Evolutionary conservation across 495 filamentous ascomycete genomes (phyloP).

Genomic region (Barbatosphaeria neglecta): DNA sequence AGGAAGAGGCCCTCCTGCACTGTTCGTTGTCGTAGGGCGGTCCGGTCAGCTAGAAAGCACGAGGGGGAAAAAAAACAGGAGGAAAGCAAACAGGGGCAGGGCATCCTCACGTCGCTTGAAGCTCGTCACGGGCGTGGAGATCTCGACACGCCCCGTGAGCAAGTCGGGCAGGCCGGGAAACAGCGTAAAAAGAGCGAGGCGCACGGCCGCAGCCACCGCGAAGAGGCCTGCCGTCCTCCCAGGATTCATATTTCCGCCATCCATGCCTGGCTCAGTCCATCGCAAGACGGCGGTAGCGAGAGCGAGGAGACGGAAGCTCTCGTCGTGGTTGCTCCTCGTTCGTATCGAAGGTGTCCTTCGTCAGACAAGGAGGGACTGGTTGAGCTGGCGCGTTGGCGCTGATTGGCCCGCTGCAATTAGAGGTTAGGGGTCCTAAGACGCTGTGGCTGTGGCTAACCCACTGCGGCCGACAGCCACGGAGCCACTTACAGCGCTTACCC

Average conservation of each 20-base stretch:
- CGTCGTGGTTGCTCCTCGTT: neutral
- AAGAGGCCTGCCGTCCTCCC: conserved; percentile 65
- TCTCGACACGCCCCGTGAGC: conserved; percentile 82
- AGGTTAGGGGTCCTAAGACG: neutral
- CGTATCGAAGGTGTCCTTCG: neutral
- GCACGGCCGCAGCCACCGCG: conserved; percentile 60
- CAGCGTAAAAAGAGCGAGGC: conserved; percentile 65
- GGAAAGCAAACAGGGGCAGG: neutral
- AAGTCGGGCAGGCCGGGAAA: conserved; percentile 81
- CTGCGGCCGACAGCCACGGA: no score
- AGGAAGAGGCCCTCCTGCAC: conserved; percentile 95
- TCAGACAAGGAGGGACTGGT: neutral
- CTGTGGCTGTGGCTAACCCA: no score
- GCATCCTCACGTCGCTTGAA: conserved; percentile 81
- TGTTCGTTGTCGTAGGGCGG: conserved; percentile 15
- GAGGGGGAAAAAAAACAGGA: neutral
- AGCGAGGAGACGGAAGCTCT: neutral
- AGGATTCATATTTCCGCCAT: conserved; percentile 32
- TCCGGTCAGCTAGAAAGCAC: conserved; percentile 1
- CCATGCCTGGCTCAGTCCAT: conserved; percentile 30
- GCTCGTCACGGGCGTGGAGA: conserved; percentile 92
- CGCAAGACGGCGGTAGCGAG: conserved; percentile 5
- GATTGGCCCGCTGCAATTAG: neutral
- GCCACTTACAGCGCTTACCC: no score
- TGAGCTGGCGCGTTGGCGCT: neutral